Base-by-base conservation (phyloP, 495 filamentous ascomycete species). In the Usnea hakonensis region DNA sequence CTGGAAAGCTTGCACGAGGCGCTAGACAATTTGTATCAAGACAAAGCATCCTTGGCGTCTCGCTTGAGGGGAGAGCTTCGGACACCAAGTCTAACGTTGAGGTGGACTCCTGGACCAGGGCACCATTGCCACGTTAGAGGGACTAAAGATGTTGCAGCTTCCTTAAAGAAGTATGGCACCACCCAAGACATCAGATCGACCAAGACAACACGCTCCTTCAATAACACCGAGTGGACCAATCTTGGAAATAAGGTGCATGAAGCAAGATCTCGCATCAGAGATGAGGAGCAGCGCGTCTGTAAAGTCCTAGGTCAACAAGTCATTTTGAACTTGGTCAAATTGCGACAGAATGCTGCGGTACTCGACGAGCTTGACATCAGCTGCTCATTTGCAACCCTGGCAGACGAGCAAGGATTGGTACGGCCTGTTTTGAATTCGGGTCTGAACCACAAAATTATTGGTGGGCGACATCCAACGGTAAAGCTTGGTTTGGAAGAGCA, bases 101-200 rank as follows among this genome's bases (percentile, higher is more conserved):
- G 84, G 61, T 97, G 90, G 89, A 88, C 87, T 9, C 85, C 94
- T 0, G 84, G 84, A 1, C 77, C 93, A 5, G 91, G 94, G 3
- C 89, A 98, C 70, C 86, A 94, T 63, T 94, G 89, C 72, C 91
- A 97, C 66, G 82, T 97, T 64, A 96, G 88, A 75, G 90, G 90
- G 0, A 70, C 71, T 35, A 92, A 87, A 72, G 85, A 95, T 65
- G 77, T 83, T 37, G 78, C 76, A 53, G 57, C 72, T 26, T 70
- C 75, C 2, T 58, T 81, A 23, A 73, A 80, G 61, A 73, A 73
- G 36, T 63, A 79, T 32, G 67, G 75, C 1, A 75, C 76, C 23
- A 83, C 85, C 21, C 80, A 83, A 56, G 85, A 78, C 57, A 81
- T 95, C 40, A 85, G 83, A 50, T 85, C 90, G 11, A 91, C 87